Evolutionary conservation across 257 asterid species (phyloP).

Genomic region (Solanum stenotomum): DNA sequence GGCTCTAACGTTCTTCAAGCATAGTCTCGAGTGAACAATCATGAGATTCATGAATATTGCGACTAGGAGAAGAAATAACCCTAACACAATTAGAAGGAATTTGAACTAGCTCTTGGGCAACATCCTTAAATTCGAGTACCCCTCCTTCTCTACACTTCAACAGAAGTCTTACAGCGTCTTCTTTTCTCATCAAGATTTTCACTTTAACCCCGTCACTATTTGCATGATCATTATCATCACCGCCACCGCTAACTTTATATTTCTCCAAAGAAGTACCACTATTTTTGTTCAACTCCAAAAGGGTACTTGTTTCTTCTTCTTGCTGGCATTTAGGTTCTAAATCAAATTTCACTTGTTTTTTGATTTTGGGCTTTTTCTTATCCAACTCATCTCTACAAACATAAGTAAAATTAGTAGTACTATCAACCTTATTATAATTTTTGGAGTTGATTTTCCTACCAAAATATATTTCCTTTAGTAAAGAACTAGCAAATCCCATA

Average conservation of each 20-base stretch:
- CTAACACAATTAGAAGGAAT: not conserved
- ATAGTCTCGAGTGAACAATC: not conserved
- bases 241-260: too few relatives aligned
- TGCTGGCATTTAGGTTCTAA: not conserved
- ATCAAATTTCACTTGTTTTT: conserved; percentile 4
- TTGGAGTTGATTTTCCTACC: not conserved
- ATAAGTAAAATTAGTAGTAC: not conserved
- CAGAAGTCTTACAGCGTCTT: conserved; percentile 18
- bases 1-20: not conserved
- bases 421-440: not conserved
- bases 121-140: conserved; percentile 14
- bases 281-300: too few relatives aligned
- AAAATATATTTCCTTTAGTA: not conserved
- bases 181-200: conserved; percentile 23
- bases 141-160: conserved; percentile 21
- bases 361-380: not conserved
- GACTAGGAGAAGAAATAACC: not conserved
- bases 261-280: too few relatives aligned
- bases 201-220: not conserved
- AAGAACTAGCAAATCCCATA: not conserved
- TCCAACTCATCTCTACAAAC: not conserved
- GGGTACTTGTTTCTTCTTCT: too few relatives aligned
- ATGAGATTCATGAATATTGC: not conserved
- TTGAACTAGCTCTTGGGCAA: conserved; percentile 9
- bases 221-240: not conserved